Conservation (phyloP, 495 filamentous ascomycete genomes). For the Podospora pseudocomata region DNA sequence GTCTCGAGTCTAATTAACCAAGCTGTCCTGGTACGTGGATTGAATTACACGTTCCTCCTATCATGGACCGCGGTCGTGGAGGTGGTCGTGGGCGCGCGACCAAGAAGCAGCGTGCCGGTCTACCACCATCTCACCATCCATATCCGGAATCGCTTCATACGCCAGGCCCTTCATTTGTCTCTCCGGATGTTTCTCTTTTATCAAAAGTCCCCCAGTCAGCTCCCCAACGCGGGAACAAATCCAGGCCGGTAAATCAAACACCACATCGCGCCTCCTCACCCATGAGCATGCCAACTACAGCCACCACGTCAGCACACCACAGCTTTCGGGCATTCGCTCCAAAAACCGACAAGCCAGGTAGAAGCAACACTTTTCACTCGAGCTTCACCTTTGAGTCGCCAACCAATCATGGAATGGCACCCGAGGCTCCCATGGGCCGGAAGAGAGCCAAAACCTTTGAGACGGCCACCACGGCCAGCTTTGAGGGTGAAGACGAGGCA, state of each 20-base stretch:
- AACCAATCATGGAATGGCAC: constrained; percentile 24
- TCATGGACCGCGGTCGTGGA: constrained; percentile 33
- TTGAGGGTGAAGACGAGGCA: constrained; percentile 32
- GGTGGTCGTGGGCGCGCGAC: constrained; percentile 31
- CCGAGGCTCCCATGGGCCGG: constrained; percentile 14
- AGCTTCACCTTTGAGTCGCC: constrained; percentile 31
- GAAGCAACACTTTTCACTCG: constrained; percentile 28
- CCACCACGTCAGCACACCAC: constrained; percentile 15
- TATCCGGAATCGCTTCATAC: constrained; percentile 6
- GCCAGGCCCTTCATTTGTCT: constrained; percentile 11
- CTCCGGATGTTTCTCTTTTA: not conserved
- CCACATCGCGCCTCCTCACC: constrained; percentile 27
- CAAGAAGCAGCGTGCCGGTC: constrained; percentile 29
- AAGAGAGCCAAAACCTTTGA: constrained; percentile 40
- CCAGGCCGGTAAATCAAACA: constrained; percentile 10
- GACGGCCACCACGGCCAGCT: constrained; percentile 26
- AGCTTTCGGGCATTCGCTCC: constrained; percentile 1
- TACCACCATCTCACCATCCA: constrained; percentile 19
- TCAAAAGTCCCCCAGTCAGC: constrained; percentile 17
- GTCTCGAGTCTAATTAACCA: not conserved
- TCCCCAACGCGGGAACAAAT: constrained; percentile 22
- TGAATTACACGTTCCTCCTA: constrained; percentile 20
- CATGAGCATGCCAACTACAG: constrained; percentile 15
- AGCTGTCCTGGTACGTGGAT: constrained; percentile 8
- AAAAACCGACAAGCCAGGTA: constrained; percentile 14